Base-by-base conservation (phyloP, 2,329 filamentous ascomycete genomes). In the Penicillium brasilianum region DNA sequence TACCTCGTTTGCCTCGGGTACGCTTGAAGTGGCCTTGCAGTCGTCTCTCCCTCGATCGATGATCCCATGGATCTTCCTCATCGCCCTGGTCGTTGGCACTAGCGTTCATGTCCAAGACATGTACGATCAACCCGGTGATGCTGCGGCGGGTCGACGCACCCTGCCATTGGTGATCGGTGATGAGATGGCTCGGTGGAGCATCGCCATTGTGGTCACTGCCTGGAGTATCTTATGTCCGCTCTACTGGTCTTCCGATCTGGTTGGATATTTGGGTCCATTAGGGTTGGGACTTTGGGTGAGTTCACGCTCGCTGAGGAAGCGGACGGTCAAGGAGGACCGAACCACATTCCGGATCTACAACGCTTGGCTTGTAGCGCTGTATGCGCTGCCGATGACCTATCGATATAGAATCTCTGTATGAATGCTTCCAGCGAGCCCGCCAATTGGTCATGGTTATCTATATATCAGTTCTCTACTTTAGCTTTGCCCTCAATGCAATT, bases 101-200 rank as follows among this genome's bases (percentile, higher is more conserved):
- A 80, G 77, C 0, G 66, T 79, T 14, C 77, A 79, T 8, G 61
- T 74, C 0, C 76, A 78, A 57, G 78, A 80, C 50, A 68, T 79
- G 37, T 68, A 72, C 3, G 78, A 80, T 55, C 71, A 69, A 48
- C 63, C 66, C 10, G 76, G 76, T 0, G 76, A 78, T 55, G 46
- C 60, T 0, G 51, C 58, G 14, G 50, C 60, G 7, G 62, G 54
- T 46, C 66, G 63, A 71, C 54, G 46, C 0, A 69, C 66, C 0
- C n/a, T 62, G n/a, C 64, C 64, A 3, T 37, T 66, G 1, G 53
- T 63, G 6, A 48, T 62, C 25, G 61, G 63, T 10, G 63, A 65
- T 49, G 34, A 3, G 1, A 25, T 11, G 16, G 44, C 51, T 3
- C 53, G 63, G 1, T 52, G 59, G 55, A 66, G 39, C 1, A 64